Evolutionary conservation across 2,329 filamentous ascomycete species (phyloP), one percentile per base, ranked within the genome.

Genomic region (Chrysoporthe deuterocubensis): DNA sequence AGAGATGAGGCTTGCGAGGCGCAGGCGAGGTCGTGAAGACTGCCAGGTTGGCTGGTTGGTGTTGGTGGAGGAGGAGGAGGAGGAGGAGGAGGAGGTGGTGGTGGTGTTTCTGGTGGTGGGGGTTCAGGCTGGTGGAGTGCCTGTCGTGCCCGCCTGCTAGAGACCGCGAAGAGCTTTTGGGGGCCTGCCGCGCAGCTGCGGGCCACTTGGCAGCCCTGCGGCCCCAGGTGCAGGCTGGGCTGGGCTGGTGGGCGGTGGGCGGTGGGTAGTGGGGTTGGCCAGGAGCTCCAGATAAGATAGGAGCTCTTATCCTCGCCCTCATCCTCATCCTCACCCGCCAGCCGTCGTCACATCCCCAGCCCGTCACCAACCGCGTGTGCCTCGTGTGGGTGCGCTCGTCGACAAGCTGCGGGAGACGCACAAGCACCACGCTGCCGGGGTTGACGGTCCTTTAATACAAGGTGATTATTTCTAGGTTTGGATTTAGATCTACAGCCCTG

Each of bases 191-290:
- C 3, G 43, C 42, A 61, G 16, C n/a, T 46, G 40, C n/a, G 59
- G 42, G 59, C 59, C 59, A 61, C 59, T 61, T 61, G 59, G 43
- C 59, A 48, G 43, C 37, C 50, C 26, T 61, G 59, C 59, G n/a
- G 26, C 13, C 43, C 42, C 37, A 46, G 3, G 58, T 46, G 26
- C 26, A 26, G 26, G 26, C 26, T 26, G 26, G 26, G 26, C 26
- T 26, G 26, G 26, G 26, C 26, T 26, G 26, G 26, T 26, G 26
- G 26, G 26, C 21, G 26, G 26, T 26, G 59, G 59, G 59, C 6
- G 21, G 13, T 34, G 18, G 37, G 21, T 21, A 16, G 56, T 37
- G 56, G 56, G 56, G 56, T 58, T 7, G 34, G 11, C 37, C 40
- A 32, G 57, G 57, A 54, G 50, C 26, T 54, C 4, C 54, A 11